A percentile compares a stretch with the other conserved stretches of the same genome.
Conservation (phyloP, 345 rosid species). For the Lepidium africanum region DNA sequence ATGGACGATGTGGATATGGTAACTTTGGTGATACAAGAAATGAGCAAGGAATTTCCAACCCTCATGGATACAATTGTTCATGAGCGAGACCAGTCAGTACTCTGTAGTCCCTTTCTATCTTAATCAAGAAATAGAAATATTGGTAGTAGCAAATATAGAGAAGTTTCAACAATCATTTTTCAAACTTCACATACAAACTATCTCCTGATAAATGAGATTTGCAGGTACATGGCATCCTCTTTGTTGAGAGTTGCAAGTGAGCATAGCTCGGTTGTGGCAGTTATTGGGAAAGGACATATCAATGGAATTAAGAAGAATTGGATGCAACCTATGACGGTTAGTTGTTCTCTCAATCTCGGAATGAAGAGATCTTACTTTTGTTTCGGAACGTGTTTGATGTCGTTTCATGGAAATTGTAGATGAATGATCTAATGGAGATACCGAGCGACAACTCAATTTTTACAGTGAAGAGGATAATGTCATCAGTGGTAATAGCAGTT, state of each 20-base stretch:
- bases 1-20: constrained; percentile 92
- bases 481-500: constrained; percentile 59
- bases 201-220: neutral
- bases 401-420: constrained; percentile 25
- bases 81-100: constrained; percentile 93
- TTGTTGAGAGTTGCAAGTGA: constrained; percentile 64
- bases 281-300: constrained; percentile 97
- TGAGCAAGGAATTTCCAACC: constrained; percentile 96
- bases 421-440: constrained; percentile 59
- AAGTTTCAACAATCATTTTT: neutral
- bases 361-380: neutral
- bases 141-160: neutral
- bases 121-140: neutral
- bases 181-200: neutral
- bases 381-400: neutral
- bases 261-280: constrained; percentile 83
- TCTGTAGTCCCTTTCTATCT: constrained; percentile 10
- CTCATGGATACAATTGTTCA: constrained; percentile 90
- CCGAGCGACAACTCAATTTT: constrained; percentile 41
- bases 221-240: constrained; percentile 82
- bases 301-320: constrained; percentile 80
- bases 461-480: constrained; percentile 43
- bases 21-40: constrained; percentile 94
- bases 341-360: constrained; percentile 7
- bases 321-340: constrained; percentile 70